A percentile compares a stretch with the other conserved stretches of the same genome.
Conservation (phyloP, 352 stramenopile species). For the Pythium pyrilobum region DNA sequence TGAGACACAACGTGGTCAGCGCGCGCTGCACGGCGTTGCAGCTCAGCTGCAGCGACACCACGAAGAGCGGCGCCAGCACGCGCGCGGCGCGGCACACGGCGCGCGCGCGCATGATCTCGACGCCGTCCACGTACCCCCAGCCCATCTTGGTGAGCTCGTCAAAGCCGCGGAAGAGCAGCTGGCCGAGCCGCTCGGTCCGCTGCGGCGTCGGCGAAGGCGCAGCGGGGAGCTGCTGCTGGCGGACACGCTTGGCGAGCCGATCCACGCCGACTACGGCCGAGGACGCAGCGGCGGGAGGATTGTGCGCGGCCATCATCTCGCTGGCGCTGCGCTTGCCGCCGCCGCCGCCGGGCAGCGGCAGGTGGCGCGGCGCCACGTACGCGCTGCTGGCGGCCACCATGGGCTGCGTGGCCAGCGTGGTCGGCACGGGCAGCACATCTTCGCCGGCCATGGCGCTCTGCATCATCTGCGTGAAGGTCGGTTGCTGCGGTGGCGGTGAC, state of each 20-base stretch:
- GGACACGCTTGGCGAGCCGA: not conserved
- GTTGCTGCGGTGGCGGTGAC: not conserved
- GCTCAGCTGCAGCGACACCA: constrained; percentile 71
- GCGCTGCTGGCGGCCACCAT: not conserved
- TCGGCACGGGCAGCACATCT: constrained; percentile 1
- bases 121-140: constrained; percentile 74
- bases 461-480: constrained; percentile 20
- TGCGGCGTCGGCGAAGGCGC: not conserved
- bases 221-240: not conserved
- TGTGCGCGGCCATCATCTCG: not conserved
- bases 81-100: constrained; percentile 41
- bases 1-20: constrained; percentile 29
- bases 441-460: not conserved
- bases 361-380: too few species aligned
- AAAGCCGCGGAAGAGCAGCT: constrained; percentile 53
- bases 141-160: constrained; percentile 69
- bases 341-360: too few species aligned
- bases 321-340: constrained; percentile 8
- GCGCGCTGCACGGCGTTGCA: constrained; percentile 69
- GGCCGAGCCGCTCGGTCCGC: constrained; percentile 23
- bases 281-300: not conserved
- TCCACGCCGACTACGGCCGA: not conserved
- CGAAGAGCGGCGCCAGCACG: constrained; percentile 46
- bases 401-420: not conserved
- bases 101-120: constrained; percentile 71